Evolutionary conservation across 1,139 yeast genomes (phyloP).

Genomic region (Scheffersomyces cryptocercus): DNA sequence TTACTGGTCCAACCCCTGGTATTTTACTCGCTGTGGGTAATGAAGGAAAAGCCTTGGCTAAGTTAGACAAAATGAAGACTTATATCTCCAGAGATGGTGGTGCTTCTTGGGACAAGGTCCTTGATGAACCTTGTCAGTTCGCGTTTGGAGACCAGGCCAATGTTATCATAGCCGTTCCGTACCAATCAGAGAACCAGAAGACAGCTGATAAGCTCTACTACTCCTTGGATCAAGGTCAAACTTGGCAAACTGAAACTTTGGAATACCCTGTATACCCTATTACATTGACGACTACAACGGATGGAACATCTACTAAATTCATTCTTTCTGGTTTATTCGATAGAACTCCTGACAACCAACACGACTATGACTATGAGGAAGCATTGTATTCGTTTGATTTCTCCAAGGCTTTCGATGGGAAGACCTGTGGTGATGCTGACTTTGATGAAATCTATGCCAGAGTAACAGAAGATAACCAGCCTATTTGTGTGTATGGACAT

Average conservation of each 20-base stretch:
- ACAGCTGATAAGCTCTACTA: slow-evolving; percentile 41
- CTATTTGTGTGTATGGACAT: slow-evolving; percentile 74
- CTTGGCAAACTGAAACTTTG: slow-evolving; percentile 59
- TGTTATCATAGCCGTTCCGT: slow-evolving; percentile 63
- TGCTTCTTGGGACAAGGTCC: slow-evolving; percentile 59
- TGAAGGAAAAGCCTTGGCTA: slow-evolving; percentile 38
- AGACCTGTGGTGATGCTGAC: slow-evolving; percentile 54
- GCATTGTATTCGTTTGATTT: slow-evolving; percentile 59
- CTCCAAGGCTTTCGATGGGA: slow-evolving; percentile 53
- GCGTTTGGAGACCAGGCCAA: slow-evolving; percentile 84
- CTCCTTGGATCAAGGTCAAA: slow-evolving; percentile 73
- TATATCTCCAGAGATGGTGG: slow-evolving; percentile 83
- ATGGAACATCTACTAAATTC: slow-evolving; percentile 69
- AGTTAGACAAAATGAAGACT: slow-evolving; percentile 37
- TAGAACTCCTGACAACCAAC: slow-evolving; percentile 16
- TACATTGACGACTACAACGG: slow-evolving; percentile 61
- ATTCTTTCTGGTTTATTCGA: slow-evolving; percentile 50
- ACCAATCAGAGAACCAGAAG: slow-evolving; percentile 15
- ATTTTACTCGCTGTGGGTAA: slow-evolving; percentile 62
- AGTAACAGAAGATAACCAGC: slow-evolving; percentile 45
- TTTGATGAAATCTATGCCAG: slow-evolving; percentile 72
- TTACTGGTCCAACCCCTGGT: slow-evolving; percentile 74
- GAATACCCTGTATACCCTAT: slow-evolving; percentile 49
- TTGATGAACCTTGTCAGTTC: slow-evolving; percentile 56
- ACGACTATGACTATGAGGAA: slow-evolving; percentile 15